These are phyloP conservation scores for Babesia divergens DNA, from an alignment of 169 alveolate genomes.

Conservation along the genomic window DNA sequence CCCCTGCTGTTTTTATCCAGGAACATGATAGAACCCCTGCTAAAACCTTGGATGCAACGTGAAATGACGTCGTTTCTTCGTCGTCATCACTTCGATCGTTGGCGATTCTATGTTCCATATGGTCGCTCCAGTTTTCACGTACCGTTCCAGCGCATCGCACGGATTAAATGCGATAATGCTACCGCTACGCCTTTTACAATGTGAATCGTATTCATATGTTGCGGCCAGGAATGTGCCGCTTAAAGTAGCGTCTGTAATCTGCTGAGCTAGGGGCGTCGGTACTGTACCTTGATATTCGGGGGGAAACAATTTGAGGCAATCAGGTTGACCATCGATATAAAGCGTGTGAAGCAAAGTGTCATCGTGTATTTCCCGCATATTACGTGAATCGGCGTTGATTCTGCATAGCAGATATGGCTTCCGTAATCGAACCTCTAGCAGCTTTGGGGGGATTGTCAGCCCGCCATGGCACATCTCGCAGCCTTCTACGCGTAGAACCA, in stretches of 20 bases:
- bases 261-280: not conserved
- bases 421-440: too few species aligned
- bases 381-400: too few species aligned
- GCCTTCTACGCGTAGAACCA: too few species aligned
- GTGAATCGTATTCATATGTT: conserved; percentile 18
- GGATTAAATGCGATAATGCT: conserved; percentile 43
- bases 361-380: too few species aligned
- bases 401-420: too few species aligned
- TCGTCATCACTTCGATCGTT: too few species aligned
- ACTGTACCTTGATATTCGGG: not conserved
- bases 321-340: conserved; percentile 30
- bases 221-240: conserved; percentile 21
- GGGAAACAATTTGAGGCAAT: conserved; percentile 37
- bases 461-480: too few species aligned
- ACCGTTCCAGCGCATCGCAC: not conserved
- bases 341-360: conserved; percentile 10
- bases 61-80: too few species aligned
- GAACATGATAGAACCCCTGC: conserved; percentile 21
- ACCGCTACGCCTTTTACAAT: conserved; percentile 3
- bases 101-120: too few species aligned
- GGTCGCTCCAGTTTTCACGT: not conserved
- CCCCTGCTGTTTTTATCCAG: conserved; percentile 22
- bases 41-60: not conserved
- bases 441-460: too few species aligned
- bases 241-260: conserved; percentile 5